Evolutionary conservation across 2,329 filamentous ascomycete species (phyloP), one percentile per base, ranked within the genome.

Genomic region (Coniosporium uncinatum): DNA sequence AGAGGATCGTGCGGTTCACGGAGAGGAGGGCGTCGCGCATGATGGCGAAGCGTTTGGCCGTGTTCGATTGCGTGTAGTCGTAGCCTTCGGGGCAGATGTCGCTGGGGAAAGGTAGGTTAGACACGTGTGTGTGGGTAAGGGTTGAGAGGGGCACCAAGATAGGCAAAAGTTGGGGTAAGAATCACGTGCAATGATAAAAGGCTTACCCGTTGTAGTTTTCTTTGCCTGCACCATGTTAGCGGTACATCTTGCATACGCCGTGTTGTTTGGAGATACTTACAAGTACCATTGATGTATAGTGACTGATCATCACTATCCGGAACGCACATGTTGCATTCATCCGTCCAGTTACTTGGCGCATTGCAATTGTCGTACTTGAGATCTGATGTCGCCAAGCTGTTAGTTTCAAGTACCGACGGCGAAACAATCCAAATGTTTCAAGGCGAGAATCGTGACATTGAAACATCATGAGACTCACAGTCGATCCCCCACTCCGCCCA

Each of bases 1-100:
- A 78, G 4, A 72, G 52, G 13, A 78, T 77, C 0, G 66, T 61
- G 14, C 65, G 59, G 37, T 67, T 58, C 40, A 69, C 64, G 4
- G 43, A 61, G 1, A 63, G 50, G 3, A 79, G 58, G 1, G 71
- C 71, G 50, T 77, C 66, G n/a, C 70, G 62, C 76, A 80, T 79
- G 17, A 50, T 46, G 4, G 49, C 51, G 54, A 69, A 80, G 6
- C 76, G 65, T 21, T 63, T 49, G 3, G 67, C 63, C 0, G 70
- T 73, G 17, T 62, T 69, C 29, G 70, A 75, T 0, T 53, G 61
- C 14, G 58, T 56, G 67, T 67, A 78, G 56, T 77, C 63, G 50
- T 78, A 78, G 13, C 63, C 68, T 0, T 63, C 44, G 21, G 74
- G 62, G 33, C 71, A 67, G 4, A 47, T 39, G 18, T 35, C 16